These are phyloP conservation scores for Clonostachys rosea DNA, from an alignment of 2,329 filamentous ascomycete genomes.

Conservation along the genomic window DNA sequence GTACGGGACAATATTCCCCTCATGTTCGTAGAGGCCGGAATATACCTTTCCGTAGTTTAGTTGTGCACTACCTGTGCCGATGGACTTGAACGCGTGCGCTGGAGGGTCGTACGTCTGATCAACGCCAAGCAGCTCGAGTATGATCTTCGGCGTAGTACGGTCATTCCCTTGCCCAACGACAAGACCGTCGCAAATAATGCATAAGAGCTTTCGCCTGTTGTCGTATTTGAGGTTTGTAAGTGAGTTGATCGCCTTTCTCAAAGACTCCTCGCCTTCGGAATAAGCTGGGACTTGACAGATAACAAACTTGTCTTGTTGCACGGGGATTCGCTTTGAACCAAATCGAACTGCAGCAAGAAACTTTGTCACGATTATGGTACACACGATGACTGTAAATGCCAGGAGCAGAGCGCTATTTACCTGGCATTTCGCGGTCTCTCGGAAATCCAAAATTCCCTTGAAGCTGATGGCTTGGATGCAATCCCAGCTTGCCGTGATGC, in stretches of 20 bases:
- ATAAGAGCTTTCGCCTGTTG: slow-evolving; percentile 96
- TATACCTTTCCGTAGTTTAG: slow-evolving; percentile 99
- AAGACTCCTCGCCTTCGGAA: slow-evolving; percentile 93
- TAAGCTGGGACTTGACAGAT: slow-evolving; percentile 98
- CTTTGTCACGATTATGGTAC: slow-evolving; percentile 75
- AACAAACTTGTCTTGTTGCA: slow-evolving; percentile 95
- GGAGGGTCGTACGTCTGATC: slow-evolving; percentile 95
- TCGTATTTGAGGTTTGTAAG: slow-evolving; percentile 93
- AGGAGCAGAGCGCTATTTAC: slow-evolving; percentile 90
- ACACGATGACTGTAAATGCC: slow-evolving; percentile 78
- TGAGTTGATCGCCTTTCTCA: slow-evolving; percentile 90
- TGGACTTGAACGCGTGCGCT: slow-evolving; percentile 87
- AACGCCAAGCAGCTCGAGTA: slow-evolving; percentile 93
- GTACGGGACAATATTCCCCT: slow-evolving; percentile 96
- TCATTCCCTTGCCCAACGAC: slow-evolving; percentile 96
- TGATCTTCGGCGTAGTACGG: slow-evolving; percentile 93
- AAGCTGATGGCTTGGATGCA: slow-evolving; percentile 85
- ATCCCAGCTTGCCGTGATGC: slow-evolving; percentile 62
- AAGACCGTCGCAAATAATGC: slow-evolving; percentile 94
- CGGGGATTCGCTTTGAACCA: slow-evolving; percentile 82
- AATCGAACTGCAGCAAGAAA: slow-evolving; percentile 93
- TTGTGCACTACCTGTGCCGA: slow-evolving; percentile 84
- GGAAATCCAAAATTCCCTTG: slow-evolving; percentile 80
- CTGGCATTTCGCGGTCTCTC: slow-evolving; percentile 68
- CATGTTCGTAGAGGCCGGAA: slow-evolving; percentile 93